Evolutionary conservation across 1,284 basidiomycete genomes (phyloP), one percentile per base, ranked within the genome.

Genomic region (Coniferiporia weirii): DNA sequence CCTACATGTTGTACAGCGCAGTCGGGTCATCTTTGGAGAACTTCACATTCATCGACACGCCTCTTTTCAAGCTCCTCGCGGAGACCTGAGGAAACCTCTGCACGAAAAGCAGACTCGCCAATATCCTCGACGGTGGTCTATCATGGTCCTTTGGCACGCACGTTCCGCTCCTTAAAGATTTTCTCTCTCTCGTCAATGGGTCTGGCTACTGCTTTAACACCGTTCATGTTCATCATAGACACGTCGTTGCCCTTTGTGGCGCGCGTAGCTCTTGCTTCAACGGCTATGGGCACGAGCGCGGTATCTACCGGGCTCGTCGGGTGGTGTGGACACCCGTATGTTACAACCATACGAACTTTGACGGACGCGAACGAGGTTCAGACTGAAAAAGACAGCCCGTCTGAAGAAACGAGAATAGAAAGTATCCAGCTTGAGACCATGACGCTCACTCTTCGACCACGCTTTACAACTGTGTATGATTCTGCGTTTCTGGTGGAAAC

Each of bases 151-250:
- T 74, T 94, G 48, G 72, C 85, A 0, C 68, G 75, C 49, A 89
- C 89, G 0, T 93, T 91, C 73, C 80, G 83, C 49, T 81, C 84
- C 7, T 79, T 93, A 58, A 95, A 95, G 69, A 72, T 92, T 22
- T 93, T 95, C 73, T 94, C 92, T 8, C 73, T 95, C 1, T 82
- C 84, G 46, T 93, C 91, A 1, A 79, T 95, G 53, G 79, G 79
- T 4, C 79, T 93, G 50, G 87, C 89, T n/a, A 72, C 77, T 55
- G 75, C 82, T 3, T 75, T 94, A 66, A 79, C 88, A 0, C 92
- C 92, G 1, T 82, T 94, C 71, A 82, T 95, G 60, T 87, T 95
- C 69, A 70, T 92, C 48, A 79, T 93, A 60, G 89, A 93, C 61
- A 89, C 89, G 5, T 80, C 81, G 27, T 77, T 95, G 13, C 88